Conservation (phyloP, 768 basidiomycete species). For the Pleurotus eryngii region DNA sequence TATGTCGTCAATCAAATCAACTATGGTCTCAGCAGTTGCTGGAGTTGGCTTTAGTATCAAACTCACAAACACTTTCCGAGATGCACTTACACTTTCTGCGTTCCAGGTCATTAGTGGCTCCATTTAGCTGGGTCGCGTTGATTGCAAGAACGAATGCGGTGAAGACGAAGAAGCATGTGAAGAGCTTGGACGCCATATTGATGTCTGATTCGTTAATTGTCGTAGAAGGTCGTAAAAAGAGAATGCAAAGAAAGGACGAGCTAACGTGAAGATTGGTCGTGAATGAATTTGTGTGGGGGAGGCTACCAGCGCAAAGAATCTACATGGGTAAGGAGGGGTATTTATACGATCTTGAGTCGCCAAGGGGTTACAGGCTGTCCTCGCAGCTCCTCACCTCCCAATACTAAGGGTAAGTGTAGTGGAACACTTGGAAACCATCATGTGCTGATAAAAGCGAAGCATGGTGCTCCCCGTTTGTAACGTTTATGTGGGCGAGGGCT, state of each 20-base stretch:
- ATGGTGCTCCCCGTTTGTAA: background rate
- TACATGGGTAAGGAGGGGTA: constrained; percentile 4
- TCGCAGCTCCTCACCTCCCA: background rate
- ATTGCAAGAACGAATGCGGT: background rate
- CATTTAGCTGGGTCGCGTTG: background rate
- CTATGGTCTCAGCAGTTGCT: constrained; percentile 9
- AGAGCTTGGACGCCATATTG: background rate
- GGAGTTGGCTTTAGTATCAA: background rate
- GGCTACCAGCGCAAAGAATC: constrained; percentile 16
- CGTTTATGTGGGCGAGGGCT: background rate
- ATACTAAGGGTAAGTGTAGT: background rate
- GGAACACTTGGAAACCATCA: constrained; percentile 4
- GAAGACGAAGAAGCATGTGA: constrained; percentile 3
- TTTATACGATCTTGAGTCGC: background rate
- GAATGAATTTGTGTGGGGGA: constrained; percentile 8
- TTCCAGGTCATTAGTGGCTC: background rate
- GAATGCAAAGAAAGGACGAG: background rate
- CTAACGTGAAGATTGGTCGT: constrained; percentile 18
- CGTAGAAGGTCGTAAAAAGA: constrained; percentile 7
- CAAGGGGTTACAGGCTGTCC: constrained; percentile 1
- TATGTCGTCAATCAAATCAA: constrained; percentile 20
- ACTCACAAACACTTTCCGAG: background rate
- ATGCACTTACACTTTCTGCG: background rate
- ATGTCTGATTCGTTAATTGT: background rate
- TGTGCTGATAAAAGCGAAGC: background rate